These are phyloP conservation scores for Kodamaea derodonti DNA, from an alignment of 1,139 yeast species.

Conservation along the genomic window DNA sequence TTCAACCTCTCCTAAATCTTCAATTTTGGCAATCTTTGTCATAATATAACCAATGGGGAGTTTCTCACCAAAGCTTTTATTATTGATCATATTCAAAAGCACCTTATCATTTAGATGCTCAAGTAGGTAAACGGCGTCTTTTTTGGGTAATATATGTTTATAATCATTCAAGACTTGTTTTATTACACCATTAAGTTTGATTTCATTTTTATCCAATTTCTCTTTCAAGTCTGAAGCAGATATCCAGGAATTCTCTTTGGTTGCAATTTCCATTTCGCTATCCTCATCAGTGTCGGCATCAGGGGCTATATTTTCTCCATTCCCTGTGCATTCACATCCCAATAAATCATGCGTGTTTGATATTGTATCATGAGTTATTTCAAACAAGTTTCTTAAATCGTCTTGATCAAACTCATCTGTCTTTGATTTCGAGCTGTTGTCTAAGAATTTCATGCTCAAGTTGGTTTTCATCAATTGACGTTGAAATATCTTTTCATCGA, in stretches of 20 bases:
- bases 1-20: not conserved
- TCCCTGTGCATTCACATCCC: conserved; percentile 65
- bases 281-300: conserved; percentile 14
- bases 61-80: conserved; percentile 9
- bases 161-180: conserved; percentile 58
- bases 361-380: conserved; percentile 45
- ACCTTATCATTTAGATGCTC: conserved; percentile 10
- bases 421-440: conserved; percentile 33
- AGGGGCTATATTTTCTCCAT: conserved; percentile 23
- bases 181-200: conserved; percentile 33
- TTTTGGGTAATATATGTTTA: conserved; percentile 53
- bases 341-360: conserved; percentile 84
- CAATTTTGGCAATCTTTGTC: conserved; percentile 10
- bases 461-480: conserved; percentile 87
- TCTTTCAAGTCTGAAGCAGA: conserved; percentile 50
- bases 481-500: conserved; percentile 92
- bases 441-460: conserved; percentile 74
- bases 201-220: conserved; percentile 23
- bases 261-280: conserved; percentile 7
- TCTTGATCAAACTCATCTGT: conserved; percentile 52
- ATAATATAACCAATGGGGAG: conserved; percentile 16
- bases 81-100: conserved; percentile 12
- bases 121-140: not conserved
- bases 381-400: conserved; percentile 75
- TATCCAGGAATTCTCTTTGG: conserved; percentile 34